These are phyloP conservation scores for Phytophthora citrophthora DNA, from an alignment of 352 stramenopile species.

Conservation along the genomic window DNA sequence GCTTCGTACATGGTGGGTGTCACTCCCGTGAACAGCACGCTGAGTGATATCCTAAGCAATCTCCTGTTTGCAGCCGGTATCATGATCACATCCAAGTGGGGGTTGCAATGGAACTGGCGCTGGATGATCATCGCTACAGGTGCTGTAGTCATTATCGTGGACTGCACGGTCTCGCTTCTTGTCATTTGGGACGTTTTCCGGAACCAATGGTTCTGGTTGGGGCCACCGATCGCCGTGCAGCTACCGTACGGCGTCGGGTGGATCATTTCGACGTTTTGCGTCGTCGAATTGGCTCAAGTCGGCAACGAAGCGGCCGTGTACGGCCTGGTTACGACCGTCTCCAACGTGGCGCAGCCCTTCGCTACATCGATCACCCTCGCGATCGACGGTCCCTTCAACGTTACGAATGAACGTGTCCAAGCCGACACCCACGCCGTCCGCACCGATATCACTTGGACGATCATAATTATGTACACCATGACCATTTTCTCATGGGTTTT, in stretches of 20 bases:
- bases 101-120: slow-evolving; percentile 43
- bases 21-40: slow-evolving; percentile 28
- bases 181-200: slow-evolving; percentile 40
- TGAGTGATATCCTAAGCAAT: slow-evolving; percentile 35
- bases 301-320: slow-evolving; percentile 36
- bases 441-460: slow-evolving; percentile 30
- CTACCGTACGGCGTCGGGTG: slow-evolving; percentile 50
- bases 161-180: slow-evolving; percentile 23
- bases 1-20: slow-evolving; percentile 33
- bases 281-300: slow-evolving; percentile 23
- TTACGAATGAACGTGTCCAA: slow-evolving; percentile 33
- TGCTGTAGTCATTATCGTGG: slow-evolving; percentile 23
- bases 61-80: slow-evolving; percentile 32
- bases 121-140: slow-evolving; percentile 36
- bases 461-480: slow-evolving; percentile 40
- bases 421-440: slow-evolving; percentile 19
- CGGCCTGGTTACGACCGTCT: slow-evolving; percentile 28
- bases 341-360: slow-evolving; percentile 29
- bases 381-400: slow-evolving; percentile 29
- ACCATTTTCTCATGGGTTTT: slow-evolving; percentile 46
- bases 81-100: slow-evolving; percentile 42
- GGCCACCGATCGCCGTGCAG: slow-evolving; percentile 40
- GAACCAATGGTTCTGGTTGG: slow-evolving; percentile 44
- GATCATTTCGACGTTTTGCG: slow-evolving; percentile 39
- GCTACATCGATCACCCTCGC: slow-evolving; percentile 27